Evolutionary conservation across 768 basidiomycete genomes (phyloP).

Genomic region (Pholiota molesta): DNA sequence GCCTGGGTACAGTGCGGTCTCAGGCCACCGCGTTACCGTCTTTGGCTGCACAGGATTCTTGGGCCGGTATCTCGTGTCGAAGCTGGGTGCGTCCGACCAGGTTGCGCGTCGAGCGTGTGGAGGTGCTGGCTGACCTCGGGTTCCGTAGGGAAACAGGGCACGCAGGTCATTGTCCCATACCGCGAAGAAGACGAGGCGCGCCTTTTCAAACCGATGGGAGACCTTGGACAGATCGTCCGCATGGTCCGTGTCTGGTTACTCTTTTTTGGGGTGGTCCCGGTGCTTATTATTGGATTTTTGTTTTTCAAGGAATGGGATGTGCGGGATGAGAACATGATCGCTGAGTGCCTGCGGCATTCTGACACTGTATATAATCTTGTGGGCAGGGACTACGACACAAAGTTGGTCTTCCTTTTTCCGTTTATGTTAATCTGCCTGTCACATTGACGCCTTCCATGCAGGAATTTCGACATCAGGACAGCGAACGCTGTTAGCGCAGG

Average conservation of each 20-base stretch:
- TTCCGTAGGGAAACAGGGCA: conserved; percentile 81
- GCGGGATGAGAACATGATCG: conserved; percentile 87
- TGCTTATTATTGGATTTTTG: background rate
- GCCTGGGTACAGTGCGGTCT: conserved; percentile 83
- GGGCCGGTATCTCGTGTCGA: conserved; percentile 91
- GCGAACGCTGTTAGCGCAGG: conserved; percentile 85
- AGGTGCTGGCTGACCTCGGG: conserved; percentile 6
- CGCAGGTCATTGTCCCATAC: conserved; percentile 93
- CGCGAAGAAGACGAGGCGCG: conserved; percentile 93
- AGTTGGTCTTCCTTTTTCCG: conserved; percentile 52
- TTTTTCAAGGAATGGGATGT: conserved; percentile 89
- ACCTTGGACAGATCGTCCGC: conserved; percentile 94
- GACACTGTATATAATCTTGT: conserved; percentile 97
- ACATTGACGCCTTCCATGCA: conserved; percentile 33
- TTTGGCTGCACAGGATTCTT: conserved; percentile 97
- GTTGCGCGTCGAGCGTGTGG: conserved; percentile 3
- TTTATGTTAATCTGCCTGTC: conserved; percentile 1
- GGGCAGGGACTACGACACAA: conserved; percentile 93
- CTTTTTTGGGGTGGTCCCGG: background rate
- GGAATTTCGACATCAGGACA: conserved; percentile 85
- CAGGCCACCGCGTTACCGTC: conserved; percentile 93
- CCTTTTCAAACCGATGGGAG: conserved; percentile 90
- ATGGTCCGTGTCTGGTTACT: conserved; percentile 59
- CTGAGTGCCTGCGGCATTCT: conserved; percentile 91
- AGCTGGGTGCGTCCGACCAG: conserved; percentile 65